These are phyloP conservation scores for Rhizoctonia solani DNA, from an alignment of 1,284 basidiomycete genomes.

Conservation along the genomic window DNA sequence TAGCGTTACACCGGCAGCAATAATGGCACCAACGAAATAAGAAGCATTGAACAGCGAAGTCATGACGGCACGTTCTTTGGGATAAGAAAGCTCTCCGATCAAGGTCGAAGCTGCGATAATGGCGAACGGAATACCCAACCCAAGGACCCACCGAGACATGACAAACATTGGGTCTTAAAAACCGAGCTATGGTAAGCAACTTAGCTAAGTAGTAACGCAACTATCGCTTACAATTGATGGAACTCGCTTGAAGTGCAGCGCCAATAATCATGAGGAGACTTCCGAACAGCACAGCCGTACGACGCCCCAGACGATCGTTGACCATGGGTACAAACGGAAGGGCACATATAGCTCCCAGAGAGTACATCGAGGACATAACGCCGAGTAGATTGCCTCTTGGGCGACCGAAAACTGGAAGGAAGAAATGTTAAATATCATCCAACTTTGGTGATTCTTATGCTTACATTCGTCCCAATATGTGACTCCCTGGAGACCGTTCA, in stretches of 20 bases:
- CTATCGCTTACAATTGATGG: slow-evolving; percentile 8
- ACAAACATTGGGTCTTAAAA: slow-evolving; percentile 57
- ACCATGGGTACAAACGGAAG: slow-evolving; percentile 53
- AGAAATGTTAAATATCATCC: background rate
- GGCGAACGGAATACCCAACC: slow-evolving; percentile 55
- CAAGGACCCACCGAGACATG: slow-evolving; percentile 52
- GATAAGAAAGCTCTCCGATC: slow-evolving; percentile 57
- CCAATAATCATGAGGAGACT: slow-evolving; percentile 56
- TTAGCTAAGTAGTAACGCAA: background rate
- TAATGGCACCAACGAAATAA: slow-evolving; percentile 50
- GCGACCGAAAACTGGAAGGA: slow-evolving; percentile 51
- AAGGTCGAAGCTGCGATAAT: slow-evolving; percentile 55
- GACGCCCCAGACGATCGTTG: slow-evolving; percentile 52
- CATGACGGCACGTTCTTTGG: slow-evolving; percentile 54
- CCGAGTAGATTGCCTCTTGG: slow-evolving; percentile 56
- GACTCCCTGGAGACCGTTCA: slow-evolving; percentile 58
- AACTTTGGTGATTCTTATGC: slow-evolving; percentile 36
- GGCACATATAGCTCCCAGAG: slow-evolving; percentile 57
- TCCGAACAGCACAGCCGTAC: slow-evolving; percentile 52
- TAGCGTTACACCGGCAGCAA: slow-evolving; percentile 53
- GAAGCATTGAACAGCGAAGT: slow-evolving; percentile 54
- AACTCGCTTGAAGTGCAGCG: slow-evolving; percentile 51
- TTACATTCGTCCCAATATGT: slow-evolving; percentile 54
- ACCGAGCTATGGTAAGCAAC: background rate
- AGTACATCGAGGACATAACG: slow-evolving; percentile 50